Conservation (phyloP, 208 protist genomes). For the Angomonas ambiguus region DNA sequence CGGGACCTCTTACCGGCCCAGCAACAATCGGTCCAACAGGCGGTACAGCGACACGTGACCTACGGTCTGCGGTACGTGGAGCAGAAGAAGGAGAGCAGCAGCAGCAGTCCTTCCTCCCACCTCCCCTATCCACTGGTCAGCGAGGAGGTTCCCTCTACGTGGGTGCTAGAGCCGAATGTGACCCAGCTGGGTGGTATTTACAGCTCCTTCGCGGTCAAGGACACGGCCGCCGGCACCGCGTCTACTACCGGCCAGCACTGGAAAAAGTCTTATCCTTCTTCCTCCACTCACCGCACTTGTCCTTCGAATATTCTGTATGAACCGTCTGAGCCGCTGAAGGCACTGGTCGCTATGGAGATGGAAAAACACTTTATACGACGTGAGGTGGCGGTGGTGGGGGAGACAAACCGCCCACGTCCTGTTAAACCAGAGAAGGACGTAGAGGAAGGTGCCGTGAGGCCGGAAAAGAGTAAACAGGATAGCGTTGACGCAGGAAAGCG, state of each 20-base stretch:
- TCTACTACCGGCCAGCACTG: not conserved
- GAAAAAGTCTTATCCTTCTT: not conserved
- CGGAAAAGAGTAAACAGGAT: too few species aligned
- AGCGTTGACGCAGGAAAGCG: too few species aligned
- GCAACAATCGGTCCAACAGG: constrained; percentile 29
- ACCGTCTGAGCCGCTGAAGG: constrained; percentile 29
- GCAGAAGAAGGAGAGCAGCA: constrained; percentile 5
- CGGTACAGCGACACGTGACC: constrained; percentile 51
- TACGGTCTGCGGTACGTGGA: constrained; percentile 67
- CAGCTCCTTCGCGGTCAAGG: not conserved
- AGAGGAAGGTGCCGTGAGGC: too few species aligned
- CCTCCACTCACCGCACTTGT: too few species aligned
- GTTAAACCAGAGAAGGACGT: not conserved
- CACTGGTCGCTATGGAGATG: constrained; percentile 39
- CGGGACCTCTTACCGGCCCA: constrained; percentile 27
- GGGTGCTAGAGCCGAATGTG: constrained; percentile 42
- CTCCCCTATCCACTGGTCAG: too few species aligned
- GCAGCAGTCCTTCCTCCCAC: not conserved
- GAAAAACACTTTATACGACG: constrained; percentile 25
- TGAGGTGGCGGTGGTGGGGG: too few species aligned
- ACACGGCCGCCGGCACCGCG: too few species aligned
- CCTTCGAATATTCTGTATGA: not conserved
- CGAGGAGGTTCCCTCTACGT: constrained; percentile 22
- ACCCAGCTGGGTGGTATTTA: constrained; percentile 21
- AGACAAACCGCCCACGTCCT: not conserved